Base-by-base conservation (phyloP, 164 flowering plant genomes). In the Piper longum region DNA sequence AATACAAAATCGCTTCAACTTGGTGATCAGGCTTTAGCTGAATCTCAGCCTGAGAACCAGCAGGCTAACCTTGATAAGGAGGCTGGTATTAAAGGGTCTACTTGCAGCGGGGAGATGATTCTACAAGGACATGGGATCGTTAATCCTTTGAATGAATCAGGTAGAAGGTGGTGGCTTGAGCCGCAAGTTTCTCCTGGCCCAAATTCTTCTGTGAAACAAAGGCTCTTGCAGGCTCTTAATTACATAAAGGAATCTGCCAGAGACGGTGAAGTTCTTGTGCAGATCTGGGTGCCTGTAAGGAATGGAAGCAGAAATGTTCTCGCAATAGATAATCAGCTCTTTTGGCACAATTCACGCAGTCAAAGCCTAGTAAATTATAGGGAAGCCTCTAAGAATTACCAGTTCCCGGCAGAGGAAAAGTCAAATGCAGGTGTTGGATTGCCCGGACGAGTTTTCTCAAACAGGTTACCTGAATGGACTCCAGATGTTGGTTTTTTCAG, bases 401-500 rank as follows among this genome's bases (percentile, higher is more conserved):
- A 83, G 45, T 92, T 89, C 67, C 63, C 89, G 17, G 87, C 80
- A 8, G 93, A 86, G 56, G 81, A 76, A 70, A 77, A 77, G 63
- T 77, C 83, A 4, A 64, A 70, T 48, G 82, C 75, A 60, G 59
- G 68, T 41, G 73, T 61, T 14, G 98, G 98, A 44, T 70, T 92
- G 77, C 96, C 96, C 0, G 85, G 96, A 4, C 75, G 90, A 55
- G 98, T 92, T 36, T 92, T 81, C 73, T 66, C 77, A 67, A 79
- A 77, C 54, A 81, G 77, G 76, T 86, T 84, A 59, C 97, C 98
- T 5, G 97, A 89, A 67, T 86, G 98, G 96, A 86, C 91, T 4
- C 96, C 98, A 16, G 86, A 93, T 80, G 98, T 89, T 58, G 74
- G 79, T 8, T 80, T 82, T 66, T 93, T 81, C 62, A 74, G 79